Conservation (phyloP, 169 alveolate genomes). For the Cryptosporidium bovis region DNA sequence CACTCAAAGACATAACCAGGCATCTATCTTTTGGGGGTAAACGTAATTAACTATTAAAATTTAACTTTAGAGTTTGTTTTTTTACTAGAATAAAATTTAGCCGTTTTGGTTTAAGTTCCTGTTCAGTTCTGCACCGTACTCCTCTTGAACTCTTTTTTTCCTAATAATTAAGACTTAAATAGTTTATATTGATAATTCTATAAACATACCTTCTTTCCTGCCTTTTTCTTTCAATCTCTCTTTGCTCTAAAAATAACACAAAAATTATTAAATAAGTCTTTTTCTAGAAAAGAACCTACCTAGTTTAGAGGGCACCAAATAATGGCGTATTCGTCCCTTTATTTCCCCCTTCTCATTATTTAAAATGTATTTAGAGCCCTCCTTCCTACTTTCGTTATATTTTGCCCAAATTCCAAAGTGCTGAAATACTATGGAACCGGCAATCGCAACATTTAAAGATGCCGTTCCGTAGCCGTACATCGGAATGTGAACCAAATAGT, state of each 20-base stretch:
- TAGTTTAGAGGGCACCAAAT: conserved; percentile 42
- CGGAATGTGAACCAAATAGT: conserved; percentile 89
- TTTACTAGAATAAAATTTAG: background rate
- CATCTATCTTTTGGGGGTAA: background rate
- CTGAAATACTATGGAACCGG: conserved; percentile 90
- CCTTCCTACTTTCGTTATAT: conserved; percentile 62
- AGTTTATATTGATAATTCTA: background rate
- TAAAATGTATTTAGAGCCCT: background rate
- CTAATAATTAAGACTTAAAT: background rate
- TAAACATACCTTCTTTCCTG: conserved; percentile 55
- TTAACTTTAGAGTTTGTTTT: background rate
- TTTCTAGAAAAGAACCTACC: conserved; percentile 9
- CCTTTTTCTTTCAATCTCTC: conserved; percentile 25
- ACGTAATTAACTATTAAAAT: background rate
- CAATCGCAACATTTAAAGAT: conserved; percentile 89
- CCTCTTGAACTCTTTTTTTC: background rate
- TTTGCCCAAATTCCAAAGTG: conserved; percentile 90
- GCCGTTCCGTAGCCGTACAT: conserved; percentile 90
- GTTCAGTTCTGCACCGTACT: background rate
- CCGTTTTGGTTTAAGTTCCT: too few species aligned
- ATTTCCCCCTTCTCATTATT: background rate
- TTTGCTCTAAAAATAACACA: conserved; percentile 6
- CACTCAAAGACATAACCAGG: background rate
- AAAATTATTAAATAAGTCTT: background rate
- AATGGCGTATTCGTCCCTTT: conserved; percentile 43